phyloP scores from a whole-genome alignment of 495 filamentous ascomycete species.

The Jackrogersella minutella region DNA sequence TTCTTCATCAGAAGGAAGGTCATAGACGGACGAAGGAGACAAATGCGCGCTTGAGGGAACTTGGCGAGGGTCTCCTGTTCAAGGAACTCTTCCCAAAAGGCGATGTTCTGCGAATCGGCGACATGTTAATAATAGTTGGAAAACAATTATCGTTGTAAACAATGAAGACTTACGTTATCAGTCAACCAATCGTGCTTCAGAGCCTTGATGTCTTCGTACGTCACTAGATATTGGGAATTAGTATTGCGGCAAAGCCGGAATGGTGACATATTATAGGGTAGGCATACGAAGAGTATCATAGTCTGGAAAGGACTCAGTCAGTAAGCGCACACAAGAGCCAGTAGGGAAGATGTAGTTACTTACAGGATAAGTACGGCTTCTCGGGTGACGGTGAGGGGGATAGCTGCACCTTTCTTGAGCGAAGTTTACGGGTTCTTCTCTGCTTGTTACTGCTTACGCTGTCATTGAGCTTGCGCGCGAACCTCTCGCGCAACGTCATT shows the following conservation, averaged over 20 bases:
- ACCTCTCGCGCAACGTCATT: conserved; percentile 44
- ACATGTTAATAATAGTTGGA: conserved; percentile 24
- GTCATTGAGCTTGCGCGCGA: conserved; percentile 41
- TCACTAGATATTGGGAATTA: conserved; percentile 42
- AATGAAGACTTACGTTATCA: conserved; percentile 77
- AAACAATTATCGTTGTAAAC: conserved; percentile 21
- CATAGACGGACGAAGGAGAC: conserved; percentile 93
- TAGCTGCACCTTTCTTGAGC: conserved; percentile 40
- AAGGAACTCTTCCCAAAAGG: conserved; percentile 98
- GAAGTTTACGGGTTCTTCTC: conserved; percentile 24
- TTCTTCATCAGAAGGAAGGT: conserved; percentile 91
- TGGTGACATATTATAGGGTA: not conserved
- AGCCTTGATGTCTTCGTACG: conserved; percentile 80
- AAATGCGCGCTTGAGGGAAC: conserved; percentile 81
- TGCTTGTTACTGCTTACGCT: conserved; percentile 38
- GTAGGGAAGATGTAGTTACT: conserved; percentile 16
- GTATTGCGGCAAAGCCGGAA: conserved; percentile 11
- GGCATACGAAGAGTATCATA: conserved; percentile 55
- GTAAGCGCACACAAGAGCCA: conserved; percentile 2
- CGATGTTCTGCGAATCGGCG: conserved; percentile 68
- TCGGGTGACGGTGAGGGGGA: conserved; percentile 47
- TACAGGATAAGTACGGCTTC: conserved; percentile 55
- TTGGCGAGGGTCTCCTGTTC: conserved; percentile 83
- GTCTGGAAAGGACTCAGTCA: conserved; percentile 39
- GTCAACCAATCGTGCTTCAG: conserved; percentile 96